Evolutionary conservation across 2,329 filamentous ascomycete species (phyloP).

Genomic region (Ophiostoma novo-ulmi): DNA sequence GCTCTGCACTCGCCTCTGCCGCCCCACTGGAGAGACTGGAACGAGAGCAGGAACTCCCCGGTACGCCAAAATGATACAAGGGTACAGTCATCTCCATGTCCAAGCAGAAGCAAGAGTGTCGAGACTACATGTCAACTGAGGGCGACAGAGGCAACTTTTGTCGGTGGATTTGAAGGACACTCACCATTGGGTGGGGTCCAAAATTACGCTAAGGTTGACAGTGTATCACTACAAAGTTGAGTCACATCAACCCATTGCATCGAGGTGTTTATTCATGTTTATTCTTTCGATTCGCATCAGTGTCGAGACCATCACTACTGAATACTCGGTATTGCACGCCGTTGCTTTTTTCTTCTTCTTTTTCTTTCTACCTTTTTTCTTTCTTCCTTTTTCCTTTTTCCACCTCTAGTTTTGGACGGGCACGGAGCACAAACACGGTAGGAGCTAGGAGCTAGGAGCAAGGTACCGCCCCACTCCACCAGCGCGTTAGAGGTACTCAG

Average conservation of each 20-base stretch:
- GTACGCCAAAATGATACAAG: background rate
- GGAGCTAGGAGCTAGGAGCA: background rate
- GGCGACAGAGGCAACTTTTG: too few relatives aligned
- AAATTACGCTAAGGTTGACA: too few relatives aligned
- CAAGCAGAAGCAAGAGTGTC: too few relatives aligned
- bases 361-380: too few relatives aligned
- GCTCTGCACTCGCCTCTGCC: background rate
- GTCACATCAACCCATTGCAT: too few relatives aligned
- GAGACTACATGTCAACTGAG: too few relatives aligned
- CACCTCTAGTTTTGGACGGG: conserved; percentile 4
- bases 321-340: background rate
- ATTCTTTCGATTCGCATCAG: too few relatives aligned
- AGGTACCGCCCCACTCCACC: conserved; percentile 16
- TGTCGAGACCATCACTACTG: background rate
- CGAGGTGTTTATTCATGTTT: too few relatives aligned
- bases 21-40: background rate
- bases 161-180: too few relatives aligned
- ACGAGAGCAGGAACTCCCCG: conserved; percentile 11
- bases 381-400: background rate
- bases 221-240: too few relatives aligned
- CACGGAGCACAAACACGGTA: background rate
- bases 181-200: too few relatives aligned
- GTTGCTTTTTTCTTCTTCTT: background rate
- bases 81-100: background rate
- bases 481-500: background rate